These are phyloP conservation scores for Exophiala dermatitidis DNA, from an alignment of 2,329 filamentous ascomycete genomes.

Conservation along the genomic window DNA sequence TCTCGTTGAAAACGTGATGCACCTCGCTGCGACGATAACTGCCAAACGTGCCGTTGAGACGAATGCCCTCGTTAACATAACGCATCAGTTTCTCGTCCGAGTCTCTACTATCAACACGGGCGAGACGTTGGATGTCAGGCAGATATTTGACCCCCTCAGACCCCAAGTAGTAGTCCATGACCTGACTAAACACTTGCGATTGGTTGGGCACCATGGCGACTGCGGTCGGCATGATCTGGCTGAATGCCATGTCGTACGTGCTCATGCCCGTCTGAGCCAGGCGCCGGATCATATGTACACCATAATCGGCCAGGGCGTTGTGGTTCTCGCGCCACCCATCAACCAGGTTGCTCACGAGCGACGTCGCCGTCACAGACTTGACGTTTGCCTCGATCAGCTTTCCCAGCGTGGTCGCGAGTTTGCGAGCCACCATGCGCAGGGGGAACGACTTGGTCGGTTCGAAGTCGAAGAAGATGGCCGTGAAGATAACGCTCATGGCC, in stretches of 20 bases:
- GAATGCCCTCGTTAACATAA: conserved; percentile 65
- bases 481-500: conserved; percentile 59
- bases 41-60: conserved; percentile 57
- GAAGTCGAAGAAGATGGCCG: conserved; percentile 57
- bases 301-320: conserved; percentile 56
- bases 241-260: conserved; percentile 61
- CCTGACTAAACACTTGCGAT: conserved; percentile 63
- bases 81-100: conserved; percentile 58
- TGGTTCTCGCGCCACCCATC: conserved; percentile 45
- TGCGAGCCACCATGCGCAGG: conserved; percentile 51
- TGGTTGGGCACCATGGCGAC: conserved; percentile 64
- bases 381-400: conserved; percentile 58
- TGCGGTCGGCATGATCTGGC: conserved; percentile 61
- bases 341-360: conserved; percentile 48
- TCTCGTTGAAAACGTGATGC: conserved; percentile 39
- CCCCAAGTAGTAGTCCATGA: conserved; percentile 65
- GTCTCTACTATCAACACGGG: conserved; percentile 49
- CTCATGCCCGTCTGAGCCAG: conserved; percentile 58
- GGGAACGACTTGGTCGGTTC: conserved; percentile 62
- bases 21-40: conserved; percentile 52
- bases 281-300: conserved; percentile 57
- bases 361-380: conserved; percentile 52
- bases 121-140: conserved; percentile 54
- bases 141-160: conserved; percentile 50
- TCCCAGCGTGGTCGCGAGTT: conserved; percentile 54